Evolutionary conservation across 176 grass and related monocot species (phyloP).

Genomic region (Lolium rigidum): DNA sequence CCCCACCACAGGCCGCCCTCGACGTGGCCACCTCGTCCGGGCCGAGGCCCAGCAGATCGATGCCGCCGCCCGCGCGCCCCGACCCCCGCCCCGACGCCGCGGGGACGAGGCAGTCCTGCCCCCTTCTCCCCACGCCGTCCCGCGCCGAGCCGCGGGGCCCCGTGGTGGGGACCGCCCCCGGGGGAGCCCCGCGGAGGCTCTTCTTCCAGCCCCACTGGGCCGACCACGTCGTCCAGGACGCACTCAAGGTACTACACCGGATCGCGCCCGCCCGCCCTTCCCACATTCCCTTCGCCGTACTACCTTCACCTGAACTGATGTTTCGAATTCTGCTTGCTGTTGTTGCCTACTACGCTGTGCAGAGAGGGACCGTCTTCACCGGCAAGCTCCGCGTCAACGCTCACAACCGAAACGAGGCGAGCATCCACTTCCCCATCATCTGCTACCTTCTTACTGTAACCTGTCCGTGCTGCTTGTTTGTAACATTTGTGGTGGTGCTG

Average conservation of each 20-base stretch:
- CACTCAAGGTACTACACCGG: constrained; percentile 63
- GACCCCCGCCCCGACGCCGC: constrained; percentile 16
- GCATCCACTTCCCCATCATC: not conserved
- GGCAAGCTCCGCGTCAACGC: constrained; percentile 86
- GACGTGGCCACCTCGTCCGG: constrained; percentile 29
- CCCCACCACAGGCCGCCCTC: constrained; percentile 28
- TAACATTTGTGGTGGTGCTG: no score
- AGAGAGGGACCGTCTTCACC: constrained; percentile 75
- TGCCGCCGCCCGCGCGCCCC: constrained; percentile 66
- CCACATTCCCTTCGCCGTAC: not conserved
- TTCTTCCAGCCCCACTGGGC: constrained; percentile 78
- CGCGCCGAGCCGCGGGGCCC: constrained; percentile 1
- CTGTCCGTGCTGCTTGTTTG: not conserved
- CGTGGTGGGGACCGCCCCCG: not conserved
- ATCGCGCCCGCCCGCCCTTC: not conserved
- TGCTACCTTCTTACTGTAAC: not conserved
- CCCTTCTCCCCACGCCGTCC: constrained; percentile 48
- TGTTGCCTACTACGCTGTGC: constrained; percentile 26
- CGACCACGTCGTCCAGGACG: constrained; percentile 65
- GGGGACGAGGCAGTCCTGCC: constrained; percentile 62
- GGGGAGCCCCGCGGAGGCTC: constrained; percentile 26
- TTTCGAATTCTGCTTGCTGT: not conserved
- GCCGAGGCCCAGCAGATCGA: constrained; percentile 65
- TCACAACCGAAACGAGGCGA: constrained; percentile 83
- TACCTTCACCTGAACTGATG: constrained; percentile 16